Conservation (phyloP, 805 yeast species). For the Pachysolen tannophilus region DNA sequence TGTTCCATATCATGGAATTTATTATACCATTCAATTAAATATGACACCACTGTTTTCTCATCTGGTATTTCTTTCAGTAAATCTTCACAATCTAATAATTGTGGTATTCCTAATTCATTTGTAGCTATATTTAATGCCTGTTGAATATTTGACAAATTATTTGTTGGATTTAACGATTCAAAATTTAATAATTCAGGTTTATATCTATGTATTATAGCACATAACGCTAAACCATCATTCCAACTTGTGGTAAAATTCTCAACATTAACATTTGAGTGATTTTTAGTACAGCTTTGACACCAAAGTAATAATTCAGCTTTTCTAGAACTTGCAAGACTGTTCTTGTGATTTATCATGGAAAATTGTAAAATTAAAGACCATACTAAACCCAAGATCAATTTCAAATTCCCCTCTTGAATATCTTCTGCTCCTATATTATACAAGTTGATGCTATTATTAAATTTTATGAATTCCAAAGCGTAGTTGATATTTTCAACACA, state of each 20-base stretch:
- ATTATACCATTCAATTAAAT: slow-evolving; percentile 52
- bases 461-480: slow-evolving; percentile 31
- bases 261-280: slow-evolving; percentile 28
- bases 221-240: slow-evolving; percentile 42
- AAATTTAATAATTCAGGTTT: slow-evolving; percentile 32
- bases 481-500: slow-evolving; percentile 38
- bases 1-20: slow-evolving; percentile 18
- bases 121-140: slow-evolving; percentile 35
- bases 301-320: slow-evolving; percentile 40
- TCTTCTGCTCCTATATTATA: slow-evolving; percentile 41
- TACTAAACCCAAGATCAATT: slow-evolving; percentile 37
- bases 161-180: slow-evolving; percentile 17
- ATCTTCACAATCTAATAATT: slow-evolving; percentile 48
- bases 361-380: slow-evolving; percentile 40
- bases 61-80: slow-evolving; percentile 43
- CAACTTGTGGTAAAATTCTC: slow-evolving; percentile 48
- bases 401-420: slow-evolving; percentile 38
- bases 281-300: slow-evolving; percentile 40
- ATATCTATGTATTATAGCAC: slow-evolving; percentile 34
- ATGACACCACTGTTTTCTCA: slow-evolving; percentile 52
- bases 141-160: slow-evolving; percentile 24
- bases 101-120: slow-evolving; percentile 38
- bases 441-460: slow-evolving; percentile 28
- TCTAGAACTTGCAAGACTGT: slow-evolving; percentile 10
- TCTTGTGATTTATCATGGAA: slow-evolving; percentile 17